Evolutionary conservation across 192 early-diverging fungal species (phyloP).

Genomic region (Backusella morwellensis): DNA sequence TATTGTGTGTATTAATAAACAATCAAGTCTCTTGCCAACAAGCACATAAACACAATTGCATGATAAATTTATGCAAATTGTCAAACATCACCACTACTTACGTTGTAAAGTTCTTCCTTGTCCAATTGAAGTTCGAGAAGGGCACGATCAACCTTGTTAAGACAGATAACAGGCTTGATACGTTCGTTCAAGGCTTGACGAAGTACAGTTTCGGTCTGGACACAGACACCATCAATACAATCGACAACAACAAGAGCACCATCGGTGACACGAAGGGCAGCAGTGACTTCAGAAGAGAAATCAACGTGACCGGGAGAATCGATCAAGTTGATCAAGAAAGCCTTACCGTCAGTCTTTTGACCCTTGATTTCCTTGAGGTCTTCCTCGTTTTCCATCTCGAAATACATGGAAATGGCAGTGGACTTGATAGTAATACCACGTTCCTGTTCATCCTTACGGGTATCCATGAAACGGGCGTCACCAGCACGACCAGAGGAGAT

Average conservation of each 20-base stretch:
- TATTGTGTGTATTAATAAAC: not conserved
- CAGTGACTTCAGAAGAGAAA: conserved; percentile 98
- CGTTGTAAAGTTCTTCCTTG: conserved; percentile 92
- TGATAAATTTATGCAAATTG: not conserved
- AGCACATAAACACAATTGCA: not conserved
- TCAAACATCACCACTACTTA: conserved; percentile 55
- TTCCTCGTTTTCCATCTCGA: conserved; percentile 78
- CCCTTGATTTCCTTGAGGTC: conserved; percentile 81
- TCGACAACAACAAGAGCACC: conserved; percentile 99
- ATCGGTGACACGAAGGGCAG: conserved; percentile 98
- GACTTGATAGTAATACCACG: conserved; percentile 99
- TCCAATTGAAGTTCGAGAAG: conserved; percentile 92
- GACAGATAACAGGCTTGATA: conserved; percentile 95
- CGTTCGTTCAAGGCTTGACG: conserved; percentile 96
- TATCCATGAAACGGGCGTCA: conserved; percentile 96
- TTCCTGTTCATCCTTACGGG: conserved; percentile 95
- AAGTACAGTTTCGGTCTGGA: conserved; percentile 98
- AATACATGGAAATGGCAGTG: conserved; percentile 98
- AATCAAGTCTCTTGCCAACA: not conserved
- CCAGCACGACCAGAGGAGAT: conserved; percentile 93
- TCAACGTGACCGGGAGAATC: conserved; percentile 99
- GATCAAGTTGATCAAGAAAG: conserved; percentile 99
- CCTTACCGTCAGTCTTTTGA: conserved; percentile 79
- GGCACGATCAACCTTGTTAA: conserved; percentile 99
- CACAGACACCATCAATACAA: conserved; percentile 96